A percentile compares a stretch with the other conserved stretches of the same genome.
phyloP scores from a whole-genome alignment of 2,329 filamentous ascomycete genomes.

The Pyrenophora tritici-repentis region DNA sequence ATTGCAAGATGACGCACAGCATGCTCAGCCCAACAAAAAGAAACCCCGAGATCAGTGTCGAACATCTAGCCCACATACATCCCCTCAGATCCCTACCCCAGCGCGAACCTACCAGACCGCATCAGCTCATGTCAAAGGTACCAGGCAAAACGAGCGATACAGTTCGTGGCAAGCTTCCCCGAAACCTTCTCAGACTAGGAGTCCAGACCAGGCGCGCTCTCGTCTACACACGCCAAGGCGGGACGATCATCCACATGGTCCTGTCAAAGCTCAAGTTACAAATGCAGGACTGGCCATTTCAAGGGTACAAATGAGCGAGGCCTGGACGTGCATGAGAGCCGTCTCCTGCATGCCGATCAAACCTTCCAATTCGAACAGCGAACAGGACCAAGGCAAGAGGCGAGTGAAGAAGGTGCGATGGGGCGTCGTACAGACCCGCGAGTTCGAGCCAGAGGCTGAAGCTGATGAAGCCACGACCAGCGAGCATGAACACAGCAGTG shows the following conservation, averaged over 20 bases:
- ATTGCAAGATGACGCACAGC: slow-evolving; percentile 12
- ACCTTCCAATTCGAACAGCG: not conserved
- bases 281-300: slow-evolving; percentile 2
- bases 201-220: not conserved
- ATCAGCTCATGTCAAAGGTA: not conserved
- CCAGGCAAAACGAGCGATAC: not conserved
- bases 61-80: not conserved
- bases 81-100: not conserved
- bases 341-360: slow-evolving; percentile 2
- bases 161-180: not conserved
- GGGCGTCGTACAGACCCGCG: slow-evolving; percentile 6
- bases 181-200: not conserved
- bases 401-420: slow-evolving; percentile 7
- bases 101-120: not conserved
- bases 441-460: not conserved
- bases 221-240: not conserved
- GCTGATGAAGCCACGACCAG: not conserved
- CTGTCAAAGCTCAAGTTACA: not conserved
- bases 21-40: slow-evolving; percentile 6
- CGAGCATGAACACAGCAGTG: too few species aligned
- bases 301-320: slow-evolving; percentile 19
- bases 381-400: slow-evolving; percentile 1
- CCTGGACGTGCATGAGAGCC: slow-evolving; percentile 19
- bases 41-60: not conserved
- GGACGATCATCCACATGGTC: not conserved